These are phyloP conservation scores for Exserohilum turcica DNA, from an alignment of 2,329 filamentous ascomycete genomes.

Conservation along the genomic window DNA sequence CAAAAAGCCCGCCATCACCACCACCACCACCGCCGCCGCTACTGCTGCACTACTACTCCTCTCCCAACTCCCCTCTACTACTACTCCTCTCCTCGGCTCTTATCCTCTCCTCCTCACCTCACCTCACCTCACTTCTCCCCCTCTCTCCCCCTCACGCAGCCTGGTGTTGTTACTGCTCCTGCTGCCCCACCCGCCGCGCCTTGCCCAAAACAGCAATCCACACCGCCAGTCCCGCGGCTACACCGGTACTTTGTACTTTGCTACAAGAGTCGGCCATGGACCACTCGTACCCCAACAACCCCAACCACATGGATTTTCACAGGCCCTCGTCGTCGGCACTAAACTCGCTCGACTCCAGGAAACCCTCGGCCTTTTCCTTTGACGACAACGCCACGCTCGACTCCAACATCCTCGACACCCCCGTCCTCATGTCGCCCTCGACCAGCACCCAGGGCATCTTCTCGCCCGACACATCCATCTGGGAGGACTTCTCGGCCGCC, in stretches of 20 bases:
- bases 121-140: background rate
- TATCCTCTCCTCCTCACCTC: too few relatives aligned
- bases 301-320: slow-evolving; percentile 46
- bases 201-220: slow-evolving; percentile 45
- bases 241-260: slow-evolving; percentile 50
- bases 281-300: slow-evolving; percentile 33
- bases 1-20: slow-evolving; percentile 10
- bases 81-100: too few relatives aligned
- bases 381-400: slow-evolving; percentile 62
- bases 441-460: slow-evolving; percentile 57
- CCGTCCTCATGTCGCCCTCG: slow-evolving; percentile 55
- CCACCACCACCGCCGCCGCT: slow-evolving; percentile 4
- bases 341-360: slow-evolving; percentile 45
- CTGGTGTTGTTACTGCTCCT: slow-evolving; percentile 16
- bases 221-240: slow-evolving; percentile 47
- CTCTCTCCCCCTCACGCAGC: slow-evolving; percentile 6
- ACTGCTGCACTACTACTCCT: background rate
- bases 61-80: too few relatives aligned
- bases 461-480: slow-evolving; percentile 57
- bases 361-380: slow-evolving; percentile 50
- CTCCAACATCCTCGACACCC: slow-evolving; percentile 48
- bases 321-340: slow-evolving; percentile 45
- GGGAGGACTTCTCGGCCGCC: slow-evolving; percentile 53
- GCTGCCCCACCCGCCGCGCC: slow-evolving; percentile 14
- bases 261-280: slow-evolving; percentile 49